Conservation (phyloP, 208 protist genomes). For the Jaenimonas drosophilae region DNA sequence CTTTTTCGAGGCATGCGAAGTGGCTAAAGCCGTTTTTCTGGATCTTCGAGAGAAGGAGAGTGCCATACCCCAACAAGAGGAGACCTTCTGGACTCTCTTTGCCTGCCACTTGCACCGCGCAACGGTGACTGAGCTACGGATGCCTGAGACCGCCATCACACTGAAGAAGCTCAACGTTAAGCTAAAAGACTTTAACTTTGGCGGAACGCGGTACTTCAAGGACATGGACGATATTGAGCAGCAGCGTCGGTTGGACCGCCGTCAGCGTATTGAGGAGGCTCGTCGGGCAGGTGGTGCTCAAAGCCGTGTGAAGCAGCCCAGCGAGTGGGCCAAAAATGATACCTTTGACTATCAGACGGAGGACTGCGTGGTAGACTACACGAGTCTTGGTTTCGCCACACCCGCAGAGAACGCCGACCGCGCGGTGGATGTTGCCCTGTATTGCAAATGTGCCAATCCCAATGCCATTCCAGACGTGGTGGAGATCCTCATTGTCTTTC, state of each 20-base stretch:
- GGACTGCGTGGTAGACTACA: conserved; percentile 58
- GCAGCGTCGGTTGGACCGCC: conserved; percentile 36
- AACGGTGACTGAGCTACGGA: conserved; percentile 37
- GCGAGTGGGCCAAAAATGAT: conserved; percentile 69
- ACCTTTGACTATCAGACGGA: conserved; percentile 87
- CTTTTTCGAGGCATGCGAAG: conserved; percentile 87
- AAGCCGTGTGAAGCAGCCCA: not conserved
- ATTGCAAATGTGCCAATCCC: conserved; percentile 3
- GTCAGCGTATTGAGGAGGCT: conserved; percentile 57
- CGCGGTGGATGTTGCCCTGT: conserved; percentile 2
- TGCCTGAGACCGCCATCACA: conserved; percentile 58
- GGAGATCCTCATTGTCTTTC: conserved; percentile 14
- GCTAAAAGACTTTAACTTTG: conserved; percentile 87
- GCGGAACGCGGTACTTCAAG: conserved; percentile 86
- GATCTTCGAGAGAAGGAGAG: conserved; percentile 43
- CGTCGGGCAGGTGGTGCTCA: conserved; percentile 10
- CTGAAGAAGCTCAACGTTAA: conserved; percentile 87
- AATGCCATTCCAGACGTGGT: not conserved
- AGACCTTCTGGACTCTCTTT: conserved; percentile 67
- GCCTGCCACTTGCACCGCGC: conserved; percentile 41
- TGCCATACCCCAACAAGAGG: conserved; percentile 32
- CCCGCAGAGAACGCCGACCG: conserved; percentile 35
- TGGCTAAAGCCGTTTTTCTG: conserved; percentile 69
- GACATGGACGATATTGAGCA: conserved; percentile 77
- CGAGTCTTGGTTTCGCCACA: conserved; percentile 16